Evolutionary conservation across 2,329 filamentous ascomycete genomes (phyloP), one percentile per base, ranked within the genome.

Genomic region (Calonectria fujianensis): DNA sequence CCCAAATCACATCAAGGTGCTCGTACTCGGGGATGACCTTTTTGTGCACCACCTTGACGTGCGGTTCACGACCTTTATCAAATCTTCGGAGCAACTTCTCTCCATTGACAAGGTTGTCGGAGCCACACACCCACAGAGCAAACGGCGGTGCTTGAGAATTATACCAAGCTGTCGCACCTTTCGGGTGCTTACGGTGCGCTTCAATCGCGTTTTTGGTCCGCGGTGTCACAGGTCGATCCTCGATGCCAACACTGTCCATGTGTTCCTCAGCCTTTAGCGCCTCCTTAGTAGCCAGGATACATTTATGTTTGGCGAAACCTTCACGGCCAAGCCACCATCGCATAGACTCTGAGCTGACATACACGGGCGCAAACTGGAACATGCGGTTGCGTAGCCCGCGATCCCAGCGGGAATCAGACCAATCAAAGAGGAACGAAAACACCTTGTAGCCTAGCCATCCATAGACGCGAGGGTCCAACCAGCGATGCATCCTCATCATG

Each of bases 1-100:
- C 96, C 96, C 96, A 98, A 48, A 98, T 92, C 2, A 98, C 95
- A 85, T 98, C 96, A 6, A 98, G 89, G 85, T 98, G 96, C 86
- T 98, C 96, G 83, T 98, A 98, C 61, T 94, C 95, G 3, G 95
- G 92, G 54, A 98, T 94, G 29, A 97, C 88, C 82, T 95, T 97
- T 76, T 91, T 90, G 85, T 98, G 94, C 6, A 98, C 94, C 7
- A 98, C 86, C 50, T 90, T 88, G 11, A 97, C 95, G 81, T 95
- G 89, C 1, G 96, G 96, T 84, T 98, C 96, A 32, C 94, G 89
- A 0, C 94, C 94, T 52, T 90, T 90, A 80, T 94, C 90, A 77
- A 98, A 94, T 1, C 96, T 90, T 27, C 91, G 88, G 3, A 98
- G 87, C 11, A 98, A 88, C 69, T 93, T 91, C 24, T 89, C 86